Evolutionary conservation across 257 asterid species (phyloP).

Genomic region (Jacaranda copaia): DNA sequence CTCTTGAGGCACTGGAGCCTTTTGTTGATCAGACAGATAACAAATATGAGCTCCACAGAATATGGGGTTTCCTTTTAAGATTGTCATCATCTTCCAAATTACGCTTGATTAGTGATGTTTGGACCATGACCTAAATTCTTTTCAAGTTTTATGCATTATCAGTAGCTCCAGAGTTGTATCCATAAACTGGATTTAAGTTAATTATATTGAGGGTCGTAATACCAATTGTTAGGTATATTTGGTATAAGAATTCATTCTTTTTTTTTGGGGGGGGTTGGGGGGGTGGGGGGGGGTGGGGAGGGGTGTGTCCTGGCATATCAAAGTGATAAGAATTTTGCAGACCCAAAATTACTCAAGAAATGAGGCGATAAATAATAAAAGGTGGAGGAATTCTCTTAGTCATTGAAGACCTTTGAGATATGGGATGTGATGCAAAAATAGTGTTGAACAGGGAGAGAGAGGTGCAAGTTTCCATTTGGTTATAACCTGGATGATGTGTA

Average conservation of each 20-base stretch:
- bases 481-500: background rate
- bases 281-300: too few species aligned
- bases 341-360: background rate
- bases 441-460: background rate
- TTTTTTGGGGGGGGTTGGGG: background rate
- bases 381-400: background rate
- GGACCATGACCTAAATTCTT: background rate
- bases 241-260: background rate
- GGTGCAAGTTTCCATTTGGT: too few species aligned
- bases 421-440: background rate
- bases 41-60: background rate
- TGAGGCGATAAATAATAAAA: background rate
- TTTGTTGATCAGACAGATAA: background rate
- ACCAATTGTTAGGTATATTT: background rate
- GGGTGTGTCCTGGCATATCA: background rate
- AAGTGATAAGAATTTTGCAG: background rate
- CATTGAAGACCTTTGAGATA: background rate
- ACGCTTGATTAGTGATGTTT: slow-evolving; percentile 20
- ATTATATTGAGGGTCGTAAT: background rate
- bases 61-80: background rate
- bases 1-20: background rate
- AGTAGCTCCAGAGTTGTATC: slow-evolving; percentile 2
- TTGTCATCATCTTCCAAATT: background rate
- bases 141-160: background rate
- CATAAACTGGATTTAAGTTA: background rate